Conservation (phyloP, 306 rosid species). For the Nissolia schottii region DNA sequence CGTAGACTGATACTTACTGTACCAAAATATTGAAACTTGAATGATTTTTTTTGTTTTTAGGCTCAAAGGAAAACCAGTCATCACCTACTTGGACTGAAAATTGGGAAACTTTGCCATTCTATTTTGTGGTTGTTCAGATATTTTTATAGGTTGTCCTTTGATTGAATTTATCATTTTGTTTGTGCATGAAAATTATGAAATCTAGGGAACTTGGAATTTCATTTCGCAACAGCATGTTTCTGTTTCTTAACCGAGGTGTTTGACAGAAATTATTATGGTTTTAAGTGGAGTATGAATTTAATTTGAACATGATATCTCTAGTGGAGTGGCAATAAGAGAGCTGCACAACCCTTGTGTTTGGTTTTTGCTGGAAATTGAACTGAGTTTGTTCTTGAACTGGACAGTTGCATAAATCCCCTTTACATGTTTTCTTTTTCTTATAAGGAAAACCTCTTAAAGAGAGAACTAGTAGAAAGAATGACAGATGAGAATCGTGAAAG, state of each 20-base stretch:
- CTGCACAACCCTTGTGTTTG: neutral
- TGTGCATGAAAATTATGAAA: constrained; percentile 1
- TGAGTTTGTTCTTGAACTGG: neutral
- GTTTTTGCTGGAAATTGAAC: neutral
- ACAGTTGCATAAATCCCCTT: neutral
- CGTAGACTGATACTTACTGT: neutral
- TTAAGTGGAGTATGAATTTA: neutral
- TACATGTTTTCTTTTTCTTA: neutral
- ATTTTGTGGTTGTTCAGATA: neutral
- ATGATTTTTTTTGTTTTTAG: neutral
- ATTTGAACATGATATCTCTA: neutral
- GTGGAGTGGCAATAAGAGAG: neutral
- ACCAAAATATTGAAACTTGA: neutral
- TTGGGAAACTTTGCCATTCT: neutral
- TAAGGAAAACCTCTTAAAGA: neutral
- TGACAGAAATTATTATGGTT: neutral
- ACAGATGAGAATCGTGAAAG: neutral
- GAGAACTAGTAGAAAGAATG: neutral
- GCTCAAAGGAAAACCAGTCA: neutral
- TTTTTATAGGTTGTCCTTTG: neutral
- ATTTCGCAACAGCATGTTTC: neutral
- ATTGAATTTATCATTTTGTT: neutral
- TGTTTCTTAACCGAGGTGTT: neutral
- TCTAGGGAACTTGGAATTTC: neutral
- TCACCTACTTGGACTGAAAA: neutral